Conservation (phyloP, 108 stramenopile species). For the Stephanodiscus triporus region DNA sequence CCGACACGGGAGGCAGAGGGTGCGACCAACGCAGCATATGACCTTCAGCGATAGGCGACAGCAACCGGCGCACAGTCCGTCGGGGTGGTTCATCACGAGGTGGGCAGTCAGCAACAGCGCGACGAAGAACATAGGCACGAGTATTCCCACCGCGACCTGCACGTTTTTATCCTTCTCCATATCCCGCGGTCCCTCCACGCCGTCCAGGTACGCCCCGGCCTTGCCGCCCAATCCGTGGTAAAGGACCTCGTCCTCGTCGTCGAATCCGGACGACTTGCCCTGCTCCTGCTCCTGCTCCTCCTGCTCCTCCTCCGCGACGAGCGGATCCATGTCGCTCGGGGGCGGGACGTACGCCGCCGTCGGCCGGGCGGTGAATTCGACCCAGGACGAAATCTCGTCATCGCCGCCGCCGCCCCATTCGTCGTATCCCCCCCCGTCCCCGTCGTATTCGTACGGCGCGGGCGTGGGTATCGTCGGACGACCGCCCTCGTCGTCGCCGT, state of each 20-base stretch:
- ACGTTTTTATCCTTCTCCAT: conserved; percentile 47
- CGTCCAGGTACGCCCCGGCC: conserved; percentile 29
- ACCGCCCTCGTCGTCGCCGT: not conserved
- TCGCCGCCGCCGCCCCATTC: not conserved
- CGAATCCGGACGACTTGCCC: not conserved
- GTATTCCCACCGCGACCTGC: conserved; percentile 33
- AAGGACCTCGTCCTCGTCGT: not conserved
- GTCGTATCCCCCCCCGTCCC: not conserved
- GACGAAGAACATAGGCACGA: conserved; percentile 30
- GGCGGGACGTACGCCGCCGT: conserved; percentile 8
- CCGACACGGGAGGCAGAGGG: conserved; percentile 41
- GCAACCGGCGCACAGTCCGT: conserved; percentile 49
- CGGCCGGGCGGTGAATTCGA: not conserved
- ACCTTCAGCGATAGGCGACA: conserved; percentile 39
- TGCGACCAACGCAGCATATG: conserved; percentile 30
- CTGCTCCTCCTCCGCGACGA: not conserved
- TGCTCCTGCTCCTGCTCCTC: too few species aligned
- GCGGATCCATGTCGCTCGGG: conserved; percentile 3
- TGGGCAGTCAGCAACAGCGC: conserved; percentile 28
- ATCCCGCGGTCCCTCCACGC: conserved; percentile 34
- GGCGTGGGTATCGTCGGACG: not conserved
- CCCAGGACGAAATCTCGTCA: not conserved
- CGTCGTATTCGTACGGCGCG: not conserved
- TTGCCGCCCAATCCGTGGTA: conserved; percentile 21
- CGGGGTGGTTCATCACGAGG: conserved; percentile 47